phyloP scores from a whole-genome alignment of 148 eudicot species.

The Selenicereus undatus region DNA sequence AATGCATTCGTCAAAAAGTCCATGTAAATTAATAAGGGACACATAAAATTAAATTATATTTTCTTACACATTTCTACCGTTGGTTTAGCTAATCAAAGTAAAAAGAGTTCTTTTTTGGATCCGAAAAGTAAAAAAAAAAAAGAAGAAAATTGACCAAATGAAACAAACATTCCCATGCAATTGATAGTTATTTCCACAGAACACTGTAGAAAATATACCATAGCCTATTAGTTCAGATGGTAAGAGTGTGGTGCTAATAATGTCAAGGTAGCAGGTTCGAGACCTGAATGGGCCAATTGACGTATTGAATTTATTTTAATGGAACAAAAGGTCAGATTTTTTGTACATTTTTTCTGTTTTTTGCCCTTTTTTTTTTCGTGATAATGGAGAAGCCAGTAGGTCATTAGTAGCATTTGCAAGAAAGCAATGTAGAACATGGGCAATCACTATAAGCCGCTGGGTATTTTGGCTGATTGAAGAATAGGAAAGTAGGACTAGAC shows the following conservation, averaged over 20 bases:
- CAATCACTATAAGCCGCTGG: not conserved
- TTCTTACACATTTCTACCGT: not conserved
- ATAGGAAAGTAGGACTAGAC: not conserved
- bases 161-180: no score
- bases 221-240: slow-evolving; percentile 72
- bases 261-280: slow-evolving; percentile 92
- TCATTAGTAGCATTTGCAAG: not conserved
- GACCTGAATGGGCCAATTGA: slow-evolving; percentile 66
- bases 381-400: not conserved
- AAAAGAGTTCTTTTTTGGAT: not conserved
- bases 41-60: no score
- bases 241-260: slow-evolving; percentile 81
- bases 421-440: not conserved
- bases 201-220: no score
- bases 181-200: no score
- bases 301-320: no score
- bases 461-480: not conserved
- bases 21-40: no score
- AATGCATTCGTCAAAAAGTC: no score
- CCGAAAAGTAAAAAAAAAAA: no score
- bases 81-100: no score
- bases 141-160: not conserved
- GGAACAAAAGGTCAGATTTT: not conserved
- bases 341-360: no score
- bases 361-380: no score